Percentiles rank a stretch among this genome's conserved stretches.
These are phyloP conservation scores for Exophiala sp. DNA, from an alignment of 2,329 filamentous ascomycete genomes.

Conservation along the genomic window DNA sequence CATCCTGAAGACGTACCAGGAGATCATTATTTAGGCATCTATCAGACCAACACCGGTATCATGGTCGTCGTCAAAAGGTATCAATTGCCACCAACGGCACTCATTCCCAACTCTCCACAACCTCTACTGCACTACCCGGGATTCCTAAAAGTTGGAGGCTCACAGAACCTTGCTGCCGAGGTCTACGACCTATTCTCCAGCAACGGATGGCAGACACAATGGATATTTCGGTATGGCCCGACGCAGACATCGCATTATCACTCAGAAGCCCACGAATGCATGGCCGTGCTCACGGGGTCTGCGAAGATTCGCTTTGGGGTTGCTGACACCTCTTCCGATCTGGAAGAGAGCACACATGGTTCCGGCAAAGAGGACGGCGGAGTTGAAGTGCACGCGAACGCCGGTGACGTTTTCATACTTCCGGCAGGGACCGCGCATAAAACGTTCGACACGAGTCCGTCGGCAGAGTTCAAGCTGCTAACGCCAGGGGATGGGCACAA, in stretches of 20 bases:
- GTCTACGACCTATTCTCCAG: constrained; percentile 45
- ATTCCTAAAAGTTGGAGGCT: constrained; percentile 33
- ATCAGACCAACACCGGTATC: constrained; percentile 37
- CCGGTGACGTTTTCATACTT: constrained; percentile 58
- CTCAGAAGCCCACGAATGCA: constrained; percentile 55
- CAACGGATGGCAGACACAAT: constrained; percentile 54
- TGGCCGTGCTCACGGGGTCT: constrained; percentile 53
- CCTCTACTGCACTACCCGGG: constrained; percentile 54
- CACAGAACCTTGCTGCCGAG: constrained; percentile 29
- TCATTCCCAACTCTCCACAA: constrained; percentile 52
- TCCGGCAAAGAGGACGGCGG: constrained; percentile 46
- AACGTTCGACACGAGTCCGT: constrained; percentile 45
- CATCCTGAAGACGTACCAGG: no score
- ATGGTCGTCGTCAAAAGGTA: constrained; percentile 49
- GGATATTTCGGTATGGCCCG: constrained; percentile 56
- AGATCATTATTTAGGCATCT: no score
- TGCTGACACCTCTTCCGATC: constrained; percentile 44
- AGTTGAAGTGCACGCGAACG: constrained; percentile 45
- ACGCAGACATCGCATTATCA: constrained; percentile 59
- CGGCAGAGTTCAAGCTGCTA: constrained; percentile 39
- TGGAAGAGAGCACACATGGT: constrained; percentile 41
- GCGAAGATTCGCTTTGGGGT: constrained; percentile 56
- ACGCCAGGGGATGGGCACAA: constrained; percentile 44
- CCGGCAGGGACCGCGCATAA: constrained; percentile 58
- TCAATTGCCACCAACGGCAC: constrained; percentile 41